phyloP scores from a whole-genome alignment of 208 protist genomes.

The Crithidia expoeki region DNA sequence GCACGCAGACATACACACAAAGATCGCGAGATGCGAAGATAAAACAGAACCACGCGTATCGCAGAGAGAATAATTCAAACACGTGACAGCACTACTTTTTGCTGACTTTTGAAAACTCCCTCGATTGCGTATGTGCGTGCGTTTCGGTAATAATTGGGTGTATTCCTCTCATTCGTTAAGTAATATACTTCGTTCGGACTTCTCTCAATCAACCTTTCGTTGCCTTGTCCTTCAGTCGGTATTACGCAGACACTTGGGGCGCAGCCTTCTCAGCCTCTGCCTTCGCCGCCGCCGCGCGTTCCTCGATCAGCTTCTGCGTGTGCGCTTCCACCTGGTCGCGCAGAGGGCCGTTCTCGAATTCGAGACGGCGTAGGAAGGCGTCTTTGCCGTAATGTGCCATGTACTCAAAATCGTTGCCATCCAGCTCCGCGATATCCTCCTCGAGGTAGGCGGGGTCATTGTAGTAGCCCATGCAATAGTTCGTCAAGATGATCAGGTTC shows the following conservation, averaged over 20 bases:
- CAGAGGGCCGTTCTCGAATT: constrained; percentile 93
- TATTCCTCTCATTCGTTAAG: constrained; percentile 13
- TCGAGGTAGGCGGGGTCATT: constrained; percentile 92
- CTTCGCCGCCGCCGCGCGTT: constrained; percentile 65
- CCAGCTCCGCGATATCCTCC: constrained; percentile 85
- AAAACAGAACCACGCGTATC: not conserved
- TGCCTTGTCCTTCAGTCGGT: not conserved
- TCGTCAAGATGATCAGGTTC: constrained; percentile 88
- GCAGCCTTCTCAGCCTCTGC: constrained; percentile 30
- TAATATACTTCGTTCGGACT: constrained; percentile 4
- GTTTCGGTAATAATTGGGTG: constrained; percentile 2
- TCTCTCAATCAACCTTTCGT: not conserved
- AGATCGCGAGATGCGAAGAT: constrained; percentile 1
- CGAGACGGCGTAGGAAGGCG: constrained; percentile 91
- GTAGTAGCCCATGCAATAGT: constrained; percentile 93
- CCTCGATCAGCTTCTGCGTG: constrained; percentile 82
- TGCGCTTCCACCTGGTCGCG: constrained; percentile 92
- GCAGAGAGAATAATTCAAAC: constrained; percentile 17
- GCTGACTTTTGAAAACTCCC: too few species aligned
- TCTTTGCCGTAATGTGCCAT: constrained; percentile 87
- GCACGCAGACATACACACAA: constrained; percentile 13
- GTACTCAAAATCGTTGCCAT: constrained; percentile 92
- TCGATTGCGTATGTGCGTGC: not conserved
- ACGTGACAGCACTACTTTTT: too few species aligned
- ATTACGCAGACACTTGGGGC: constrained; percentile 33